Conservation (phyloP, 169 alveolate species). For the Hepatocystis sp. region DNA sequence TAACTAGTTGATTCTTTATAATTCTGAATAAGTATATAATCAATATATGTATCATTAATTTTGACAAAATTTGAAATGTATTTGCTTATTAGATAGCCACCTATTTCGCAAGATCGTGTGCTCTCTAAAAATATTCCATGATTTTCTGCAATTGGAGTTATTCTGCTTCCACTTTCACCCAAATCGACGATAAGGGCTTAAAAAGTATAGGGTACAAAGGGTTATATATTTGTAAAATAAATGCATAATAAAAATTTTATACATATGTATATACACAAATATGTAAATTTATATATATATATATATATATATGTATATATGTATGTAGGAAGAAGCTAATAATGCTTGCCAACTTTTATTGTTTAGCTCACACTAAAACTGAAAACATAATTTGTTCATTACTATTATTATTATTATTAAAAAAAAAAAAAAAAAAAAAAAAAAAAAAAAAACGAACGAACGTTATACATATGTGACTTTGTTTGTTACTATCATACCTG, state of each 20-base stretch:
- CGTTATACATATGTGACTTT: not conserved
- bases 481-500: constrained; percentile 13
- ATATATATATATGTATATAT: no score
- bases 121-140: constrained; percentile 45
- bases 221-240: no score
- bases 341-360: no score
- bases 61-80: constrained; percentile 72
- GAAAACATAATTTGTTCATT: no score
- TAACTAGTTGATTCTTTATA: constrained; percentile 72
- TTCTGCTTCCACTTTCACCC: constrained; percentile 71
- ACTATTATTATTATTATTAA: no score
- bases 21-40: constrained; percentile 56
- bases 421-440: no score
- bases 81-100: constrained; percentile 67
- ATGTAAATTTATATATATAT: no score
- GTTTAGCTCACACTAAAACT: no score
- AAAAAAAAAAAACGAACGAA: not conserved
- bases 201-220: no score
- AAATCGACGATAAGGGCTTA: constrained; percentile 62
- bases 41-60: constrained; percentile 40
- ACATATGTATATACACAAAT: no score
- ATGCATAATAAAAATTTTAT: no score
- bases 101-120: constrained; percentile 43
- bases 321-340: no score
- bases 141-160: constrained; percentile 65